A percentile compares a stretch with the other conserved stretches of the same genome.
Conservation (phyloP, 345 rosid genomes). For the Moringa oleifera region DNA sequence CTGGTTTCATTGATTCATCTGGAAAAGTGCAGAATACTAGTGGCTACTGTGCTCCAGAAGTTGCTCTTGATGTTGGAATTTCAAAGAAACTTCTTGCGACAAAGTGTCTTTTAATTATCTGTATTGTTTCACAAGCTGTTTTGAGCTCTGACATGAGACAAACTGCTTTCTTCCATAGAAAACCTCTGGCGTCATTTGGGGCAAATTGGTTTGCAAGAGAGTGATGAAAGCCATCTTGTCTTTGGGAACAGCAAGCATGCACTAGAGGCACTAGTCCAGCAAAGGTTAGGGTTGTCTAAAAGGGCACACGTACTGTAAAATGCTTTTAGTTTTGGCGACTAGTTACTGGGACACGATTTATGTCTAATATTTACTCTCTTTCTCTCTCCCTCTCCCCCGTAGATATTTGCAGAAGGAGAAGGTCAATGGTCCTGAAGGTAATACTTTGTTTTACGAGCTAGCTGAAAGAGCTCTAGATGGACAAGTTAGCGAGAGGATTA, state of each 20-base stretch:
- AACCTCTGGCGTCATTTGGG: conserved; percentile 77
- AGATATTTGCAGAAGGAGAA: conserved; percentile 88
- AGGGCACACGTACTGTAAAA: not conserved
- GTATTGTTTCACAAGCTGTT: not conserved
- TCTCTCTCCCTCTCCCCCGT: conserved; percentile 1
- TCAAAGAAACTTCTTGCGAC: not conserved
- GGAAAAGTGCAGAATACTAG: not conserved
- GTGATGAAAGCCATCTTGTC: conserved; percentile 58
- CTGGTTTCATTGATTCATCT: not conserved
- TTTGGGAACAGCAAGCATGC: conserved; percentile 76
- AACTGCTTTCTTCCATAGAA: conserved; percentile 34
- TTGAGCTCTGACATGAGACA: not conserved
- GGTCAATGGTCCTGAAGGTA: conserved; percentile 84
- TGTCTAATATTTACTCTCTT: not conserved
- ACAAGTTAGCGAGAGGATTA: conserved; percentile 48
- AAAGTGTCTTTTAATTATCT: not conserved
- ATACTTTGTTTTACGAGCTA: conserved; percentile 58
- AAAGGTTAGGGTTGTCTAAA: conserved; percentile 45
- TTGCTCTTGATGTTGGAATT: not conserved
- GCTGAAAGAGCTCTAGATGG: conserved; percentile 93
- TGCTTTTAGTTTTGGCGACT: not conserved
- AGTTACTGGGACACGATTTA: not conserved
- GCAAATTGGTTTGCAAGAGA: conserved; percentile 61
- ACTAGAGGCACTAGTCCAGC: conserved; percentile 72
- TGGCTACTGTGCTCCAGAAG: conserved; percentile 1